phyloP scores from a whole-genome alignment of 176 grass and related monocot genomes.

The Microstegium vimineum region DNA sequence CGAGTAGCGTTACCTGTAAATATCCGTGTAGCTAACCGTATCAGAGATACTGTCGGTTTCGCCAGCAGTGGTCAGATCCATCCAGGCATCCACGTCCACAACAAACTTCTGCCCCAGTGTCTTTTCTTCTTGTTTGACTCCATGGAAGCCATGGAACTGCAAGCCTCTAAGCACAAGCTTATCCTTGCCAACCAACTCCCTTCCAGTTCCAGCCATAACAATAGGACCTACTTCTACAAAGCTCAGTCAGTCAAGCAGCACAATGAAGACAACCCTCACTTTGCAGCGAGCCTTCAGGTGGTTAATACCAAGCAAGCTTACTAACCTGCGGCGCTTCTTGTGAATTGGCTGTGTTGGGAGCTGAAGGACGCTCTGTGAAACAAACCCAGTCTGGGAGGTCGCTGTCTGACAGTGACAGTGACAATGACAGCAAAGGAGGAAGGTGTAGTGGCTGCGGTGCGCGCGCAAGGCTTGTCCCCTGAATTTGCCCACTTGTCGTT shows the following conservation, averaged over 20 bases:
- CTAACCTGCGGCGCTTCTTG: neutral
- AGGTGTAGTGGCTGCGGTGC: neutral
- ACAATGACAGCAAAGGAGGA: neutral
- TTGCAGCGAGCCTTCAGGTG: too few species aligned
- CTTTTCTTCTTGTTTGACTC: constrained; percentile 71
- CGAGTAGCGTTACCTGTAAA: constrained; percentile 46
- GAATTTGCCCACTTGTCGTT: neutral
- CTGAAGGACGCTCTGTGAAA: constrained; percentile 4
- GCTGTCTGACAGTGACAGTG: too few species aligned
- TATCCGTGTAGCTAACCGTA: constrained; percentile 69
- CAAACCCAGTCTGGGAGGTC: neutral
- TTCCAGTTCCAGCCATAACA: constrained; percentile 47
- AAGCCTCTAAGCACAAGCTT: constrained; percentile 63
- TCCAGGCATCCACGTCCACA: constrained; percentile 62
- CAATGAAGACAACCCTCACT: too few species aligned
- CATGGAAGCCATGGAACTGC: constrained; percentile 82
- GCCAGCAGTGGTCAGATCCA: constrained; percentile 57
- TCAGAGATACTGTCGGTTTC: constrained; percentile 53
- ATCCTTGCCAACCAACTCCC: constrained; percentile 46
- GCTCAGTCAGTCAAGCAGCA: neutral
- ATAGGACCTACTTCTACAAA: constrained; percentile 14
- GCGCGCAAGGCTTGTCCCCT: neutral
- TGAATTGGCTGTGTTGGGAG: too few species aligned
- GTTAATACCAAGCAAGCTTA: neutral
- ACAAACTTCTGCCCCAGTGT: constrained; percentile 72